Percentiles rank a stretch among this genome's conserved stretches.
Evolutionary conservation across 768 basidiomycete genomes (phyloP).

Genomic region (Termitomyces bulborhizus): DNA sequence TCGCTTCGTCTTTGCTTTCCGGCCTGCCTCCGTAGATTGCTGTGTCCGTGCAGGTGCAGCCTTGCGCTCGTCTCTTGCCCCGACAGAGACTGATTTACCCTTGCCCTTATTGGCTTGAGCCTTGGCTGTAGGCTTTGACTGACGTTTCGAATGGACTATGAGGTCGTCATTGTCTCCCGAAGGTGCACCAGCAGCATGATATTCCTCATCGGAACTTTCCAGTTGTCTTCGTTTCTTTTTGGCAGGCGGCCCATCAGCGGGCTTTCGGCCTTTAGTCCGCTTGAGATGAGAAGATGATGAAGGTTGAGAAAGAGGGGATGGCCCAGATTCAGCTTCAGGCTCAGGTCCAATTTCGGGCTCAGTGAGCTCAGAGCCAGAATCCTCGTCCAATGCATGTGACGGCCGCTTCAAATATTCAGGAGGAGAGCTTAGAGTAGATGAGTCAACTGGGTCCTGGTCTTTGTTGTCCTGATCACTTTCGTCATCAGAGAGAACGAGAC

Average conservation of each 20-base stretch:
- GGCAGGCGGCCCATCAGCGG: conserved; percentile 4
- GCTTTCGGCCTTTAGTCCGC: conserved; percentile 5
- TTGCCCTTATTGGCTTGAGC: conserved; percentile 17
- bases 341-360: conserved; percentile 5
- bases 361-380: conserved; percentile 8
- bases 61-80: conserved; percentile 22
- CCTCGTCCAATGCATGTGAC: conserved; percentile 6
- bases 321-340: background rate
- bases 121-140: conserved; percentile 19
- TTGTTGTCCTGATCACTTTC: conserved; percentile 21
- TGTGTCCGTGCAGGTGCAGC: conserved; percentile 32
- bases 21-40: conserved; percentile 25
- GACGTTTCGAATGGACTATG: conserved; percentile 5
- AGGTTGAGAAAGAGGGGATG: conserved; percentile 1
- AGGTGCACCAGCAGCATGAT: conserved; percentile 3
- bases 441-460: conserved; percentile 4
- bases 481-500: conserved; percentile 19
- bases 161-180: conserved; percentile 8
- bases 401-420: background rate
- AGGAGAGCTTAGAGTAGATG: conserved; percentile 7
- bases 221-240: conserved; percentile 16
- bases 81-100: conserved; percentile 3
- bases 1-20: conserved; percentile 23
- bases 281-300: conserved; percentile 2
- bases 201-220: conserved; percentile 22